These are phyloP conservation scores for Microbotryomycetes sp. DNA, from an alignment of 1,284 basidiomycete genomes.

Conservation along the genomic window DNA sequence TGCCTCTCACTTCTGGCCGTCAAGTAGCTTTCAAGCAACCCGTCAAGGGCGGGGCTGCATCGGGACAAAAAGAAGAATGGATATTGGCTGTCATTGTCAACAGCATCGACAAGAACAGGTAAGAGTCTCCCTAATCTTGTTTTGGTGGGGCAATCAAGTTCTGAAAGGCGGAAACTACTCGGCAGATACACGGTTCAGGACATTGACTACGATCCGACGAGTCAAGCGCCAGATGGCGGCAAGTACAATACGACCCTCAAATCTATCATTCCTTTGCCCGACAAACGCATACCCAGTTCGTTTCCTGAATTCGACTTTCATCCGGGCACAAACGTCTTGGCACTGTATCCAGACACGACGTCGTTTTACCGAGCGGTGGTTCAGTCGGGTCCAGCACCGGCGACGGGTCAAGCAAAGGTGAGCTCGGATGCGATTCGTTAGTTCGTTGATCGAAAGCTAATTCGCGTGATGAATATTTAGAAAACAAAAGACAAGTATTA, in stretches of 20 bases:
- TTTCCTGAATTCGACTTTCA: conserved; percentile 43
- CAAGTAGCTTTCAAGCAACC: conserved; percentile 43
- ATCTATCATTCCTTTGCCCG: conserved; percentile 46
- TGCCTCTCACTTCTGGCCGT: conserved; percentile 43
- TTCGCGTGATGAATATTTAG: not conserved
- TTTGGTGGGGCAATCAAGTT: no score
- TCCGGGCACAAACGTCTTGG: conserved; percentile 42
- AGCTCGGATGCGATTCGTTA: not conserved
- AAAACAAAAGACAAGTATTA: conserved; percentile 25
- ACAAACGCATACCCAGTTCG: conserved; percentile 37
- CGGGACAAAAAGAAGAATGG: conserved; percentile 38
- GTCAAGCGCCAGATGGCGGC: conserved; percentile 21
- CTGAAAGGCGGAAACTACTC: no score
- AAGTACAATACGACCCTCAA: conserved; percentile 44
- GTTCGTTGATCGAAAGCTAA: not conserved
- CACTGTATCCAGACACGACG: conserved; percentile 48
- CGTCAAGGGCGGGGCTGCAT: conserved; percentile 8
- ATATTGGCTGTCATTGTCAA: conserved; percentile 44
- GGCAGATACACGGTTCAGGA: conserved; percentile 41
- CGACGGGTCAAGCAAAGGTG: not conserved
- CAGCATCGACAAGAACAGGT: conserved; percentile 43
- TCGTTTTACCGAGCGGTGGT: conserved; percentile 47
- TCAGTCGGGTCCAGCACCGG: conserved; percentile 22
- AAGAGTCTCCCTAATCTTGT: conserved; percentile 1
- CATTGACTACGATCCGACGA: conserved; percentile 33